These are phyloP conservation scores for Juncus inflexus DNA, from an alignment of 176 grass and related monocot species.

Conservation along the genomic window DNA sequence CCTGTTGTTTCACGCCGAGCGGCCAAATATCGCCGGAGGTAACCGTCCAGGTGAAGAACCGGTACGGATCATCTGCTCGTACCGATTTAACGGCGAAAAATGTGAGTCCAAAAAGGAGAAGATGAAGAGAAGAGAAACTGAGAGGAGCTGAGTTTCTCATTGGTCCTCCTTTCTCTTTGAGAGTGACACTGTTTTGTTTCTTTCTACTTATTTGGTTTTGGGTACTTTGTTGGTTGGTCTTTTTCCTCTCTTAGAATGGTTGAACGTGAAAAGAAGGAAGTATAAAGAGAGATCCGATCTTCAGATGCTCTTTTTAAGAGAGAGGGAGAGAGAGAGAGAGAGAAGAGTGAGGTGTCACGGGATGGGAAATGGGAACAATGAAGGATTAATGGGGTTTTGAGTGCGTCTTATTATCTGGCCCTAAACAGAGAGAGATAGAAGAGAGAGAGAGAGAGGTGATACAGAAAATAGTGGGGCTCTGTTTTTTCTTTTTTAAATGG, in stretches of 20 bases:
- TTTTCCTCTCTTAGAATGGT: too few relatives aligned
- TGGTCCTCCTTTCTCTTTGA: not conserved
- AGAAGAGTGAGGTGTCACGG: constrained; percentile 28
- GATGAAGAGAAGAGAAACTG: not conserved
- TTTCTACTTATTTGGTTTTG: too few relatives aligned
- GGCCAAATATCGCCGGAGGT: constrained; percentile 79
- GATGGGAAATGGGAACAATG: constrained; percentile 1
- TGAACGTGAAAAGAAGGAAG: constrained; percentile 8
- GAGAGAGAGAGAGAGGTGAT: too few relatives aligned
- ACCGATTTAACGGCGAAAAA: constrained; percentile 24
- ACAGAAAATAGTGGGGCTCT: too few relatives aligned
- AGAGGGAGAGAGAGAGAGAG: constrained; percentile 3
- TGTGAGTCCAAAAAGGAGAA: constrained; percentile 7
- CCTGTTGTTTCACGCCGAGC: constrained; percentile 85
- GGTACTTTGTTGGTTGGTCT: too few relatives aligned
- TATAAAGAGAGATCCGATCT: constrained; percentile 34
- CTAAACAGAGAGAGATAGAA: not conserved
- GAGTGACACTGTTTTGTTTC: not conserved
- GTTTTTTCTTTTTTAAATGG: too few relatives aligned
- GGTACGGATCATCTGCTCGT: constrained; percentile 67
- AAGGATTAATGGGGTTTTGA: not conserved
- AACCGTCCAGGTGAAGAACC: constrained; percentile 89
- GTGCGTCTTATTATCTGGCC: not conserved
- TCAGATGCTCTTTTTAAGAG: constrained; percentile 12
- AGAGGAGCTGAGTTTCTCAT: constrained; percentile 28